A percentile compares a stretch with the other conserved stretches of the same genome.
Conservation (phyloP, 1,284 basidiomycete genomes). For the Tetrapyrgos nigripes region DNA sequence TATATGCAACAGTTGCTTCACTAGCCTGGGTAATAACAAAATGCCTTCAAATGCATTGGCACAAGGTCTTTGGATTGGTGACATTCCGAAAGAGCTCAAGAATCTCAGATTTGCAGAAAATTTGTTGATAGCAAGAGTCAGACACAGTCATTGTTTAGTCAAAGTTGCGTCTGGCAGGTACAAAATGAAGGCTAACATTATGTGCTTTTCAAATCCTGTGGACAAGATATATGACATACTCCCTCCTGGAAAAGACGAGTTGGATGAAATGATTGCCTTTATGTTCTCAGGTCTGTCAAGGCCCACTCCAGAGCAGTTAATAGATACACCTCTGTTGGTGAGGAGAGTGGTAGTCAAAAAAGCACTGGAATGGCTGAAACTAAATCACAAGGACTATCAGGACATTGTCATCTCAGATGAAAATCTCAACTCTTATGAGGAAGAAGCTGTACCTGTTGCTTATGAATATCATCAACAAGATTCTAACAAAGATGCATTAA, state of each 20-base stretch:
- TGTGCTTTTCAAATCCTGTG: slow-evolving; percentile 23
- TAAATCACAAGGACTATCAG: slow-evolving; percentile 37
- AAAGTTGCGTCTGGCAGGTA: neutral
- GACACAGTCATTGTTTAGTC: slow-evolving; percentile 6
- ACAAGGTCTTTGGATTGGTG: slow-evolving; percentile 46
- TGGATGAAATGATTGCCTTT: slow-evolving; percentile 36
- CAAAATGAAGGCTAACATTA: slow-evolving; percentile 31
- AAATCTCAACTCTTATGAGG: slow-evolving; percentile 10
- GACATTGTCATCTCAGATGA: slow-evolving; percentile 28
- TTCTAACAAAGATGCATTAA: too few species aligned
- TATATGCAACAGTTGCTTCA: slow-evolving; percentile 23
- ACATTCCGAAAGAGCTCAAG: slow-evolving; percentile 34
- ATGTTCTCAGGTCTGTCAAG: slow-evolving; percentile 39
- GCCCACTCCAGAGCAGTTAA: slow-evolving; percentile 37
- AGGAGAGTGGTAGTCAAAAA: neutral
- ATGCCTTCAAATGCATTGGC: slow-evolving; percentile 35
- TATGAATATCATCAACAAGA: too few species aligned
- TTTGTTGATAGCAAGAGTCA: slow-evolving; percentile 22
- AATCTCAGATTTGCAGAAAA: slow-evolving; percentile 30
- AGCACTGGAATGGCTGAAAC: slow-evolving; percentile 40
- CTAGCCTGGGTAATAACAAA: slow-evolving; percentile 20
- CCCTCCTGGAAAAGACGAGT: slow-evolving; percentile 37
- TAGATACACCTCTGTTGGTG: slow-evolving; percentile 25
- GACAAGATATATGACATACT: slow-evolving; percentile 32
- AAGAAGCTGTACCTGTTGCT: too few species aligned